Base-by-base conservation (phyloP, 805 yeast species). In the Kluyveromyces siamensis region DNA sequence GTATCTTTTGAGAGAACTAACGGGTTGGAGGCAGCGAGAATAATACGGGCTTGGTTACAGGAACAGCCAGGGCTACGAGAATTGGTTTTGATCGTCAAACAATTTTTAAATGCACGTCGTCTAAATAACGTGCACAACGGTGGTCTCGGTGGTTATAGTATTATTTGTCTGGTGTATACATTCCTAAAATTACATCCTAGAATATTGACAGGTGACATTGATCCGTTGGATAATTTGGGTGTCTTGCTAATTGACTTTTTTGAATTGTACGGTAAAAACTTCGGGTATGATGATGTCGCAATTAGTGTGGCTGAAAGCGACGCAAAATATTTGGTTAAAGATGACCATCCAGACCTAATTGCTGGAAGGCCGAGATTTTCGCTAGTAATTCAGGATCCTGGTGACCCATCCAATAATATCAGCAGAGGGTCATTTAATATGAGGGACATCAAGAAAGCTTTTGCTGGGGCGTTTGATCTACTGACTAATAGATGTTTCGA, bases 141-240 rank as follows among this genome's bases (percentile, higher is more conserved):
- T 46, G 98, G 98, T 0, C 69, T 91, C 6, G 98, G 99, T 40
- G 98, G 98, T 0, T 91, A 84, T 63, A 80, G 96, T 8, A 86
- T 87, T n/a, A 87, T 90, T 41, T 89, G 96, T 58, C 60, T 93
- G 61, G 88, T 85, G 16, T 82, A 81, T 57, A 81, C 91, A 16
- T 89, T 90, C 60, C 66, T 90, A 52, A 76, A 73, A 55, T 69
- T 85, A 52, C 98, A 91, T 63, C 96, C 96, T 14, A 73, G 89
- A 54, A 61, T 88, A 11, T 63, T 82, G 1, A 79, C 95, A 0
- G 74, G 78, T 7, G 79, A 80, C 42, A 83, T 89, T 48, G 73
- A 77, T 44, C 80, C 88, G 2, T 55, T 77, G 55, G 84, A 83
- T 40, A 91, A 93, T 60, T 66, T 91, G 49, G 99, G 99, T 2